Evolutionary conservation across 2,329 filamentous ascomycete genomes (phyloP), one percentile per base, ranked within the genome.

Genomic region (Sarocladiaceae sp.): DNA sequence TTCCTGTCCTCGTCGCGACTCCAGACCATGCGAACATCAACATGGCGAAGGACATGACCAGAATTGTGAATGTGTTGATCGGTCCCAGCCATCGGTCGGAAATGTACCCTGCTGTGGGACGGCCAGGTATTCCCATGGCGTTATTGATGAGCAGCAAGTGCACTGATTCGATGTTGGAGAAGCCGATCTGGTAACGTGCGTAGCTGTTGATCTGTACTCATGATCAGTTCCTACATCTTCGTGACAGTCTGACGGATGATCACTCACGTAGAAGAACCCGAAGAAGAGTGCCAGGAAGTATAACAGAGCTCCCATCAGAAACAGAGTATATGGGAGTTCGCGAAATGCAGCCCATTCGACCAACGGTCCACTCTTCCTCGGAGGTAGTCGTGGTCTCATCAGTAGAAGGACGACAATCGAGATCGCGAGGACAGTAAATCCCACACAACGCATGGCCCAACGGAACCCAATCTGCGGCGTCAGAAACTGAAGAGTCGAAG

Each of bases 361-460:
- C 4, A 79, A 45, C 0, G 70, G 69, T 0, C 76, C 78, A 0
- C 66, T 54, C 46, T 63, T 70, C 20, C 74, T 60, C 0, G 70
- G 70, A 12, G 69, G 67, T 7, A 82, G 58, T 10, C 70, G 62
- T 2, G 73, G 66, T 45, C 61, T 65, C 49, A 70, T 54, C 21
- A 65, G 47, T 16, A 73, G 58, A 1, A 64, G 58, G 11, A 63
- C 66, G 0, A 67, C 50, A 1, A 58, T 45, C 18, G 70, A 60
- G 9, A 74, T 72, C 1, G 57, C 64, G 6, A 80, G 60, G 37
- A 69, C 70, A 24, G 88, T 70, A 53, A 88, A 83, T 0, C 73
- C 83, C 1, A 85, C 67, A 9, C 79, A 72, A 6, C 85, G 67
- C 3, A 81, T 78, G 0, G 80, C 72, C 79, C 81, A 83, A 0